Evolutionary conservation across 306 rosid genomes (phyloP).

Genomic region (Medicago lupulina): DNA sequence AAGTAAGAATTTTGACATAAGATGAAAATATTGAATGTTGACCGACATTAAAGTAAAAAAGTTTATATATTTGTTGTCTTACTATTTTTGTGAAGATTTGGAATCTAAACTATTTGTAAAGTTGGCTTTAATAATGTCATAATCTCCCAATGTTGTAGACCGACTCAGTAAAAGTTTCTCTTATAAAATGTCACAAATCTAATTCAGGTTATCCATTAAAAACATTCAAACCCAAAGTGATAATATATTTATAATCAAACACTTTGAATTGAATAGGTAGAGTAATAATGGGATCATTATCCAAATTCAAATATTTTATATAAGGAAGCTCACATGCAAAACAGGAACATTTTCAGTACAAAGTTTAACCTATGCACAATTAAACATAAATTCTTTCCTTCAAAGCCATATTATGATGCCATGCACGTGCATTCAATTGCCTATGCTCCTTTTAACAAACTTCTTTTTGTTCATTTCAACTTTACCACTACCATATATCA

Average conservation of each 20-base stretch:
- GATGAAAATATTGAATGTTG: too few species aligned
- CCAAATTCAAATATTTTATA: conserved; percentile 34
- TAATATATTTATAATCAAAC: not conserved
- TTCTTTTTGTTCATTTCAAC: conserved; percentile 20
- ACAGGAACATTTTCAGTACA: conserved; percentile 15
- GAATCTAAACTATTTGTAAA: too few species aligned
- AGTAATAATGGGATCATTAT: conserved; percentile 3
- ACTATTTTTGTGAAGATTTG: too few species aligned
- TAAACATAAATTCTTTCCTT: conserved; percentile 35
- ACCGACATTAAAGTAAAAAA: too few species aligned
- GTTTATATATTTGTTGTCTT: too few species aligned
- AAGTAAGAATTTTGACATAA: not conserved
- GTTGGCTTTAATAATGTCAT: too few species aligned
- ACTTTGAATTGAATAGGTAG: not conserved
- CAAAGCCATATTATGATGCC: conserved; percentile 11
- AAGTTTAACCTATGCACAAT: not conserved
- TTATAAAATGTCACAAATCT: not conserved
- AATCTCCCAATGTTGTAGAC: too few species aligned
- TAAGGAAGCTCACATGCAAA: conserved; percentile 33
- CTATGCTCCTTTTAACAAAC: conserved; percentile 20
- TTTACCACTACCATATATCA: conserved; percentile 25
- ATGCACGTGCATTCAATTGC: conserved; percentile 40
- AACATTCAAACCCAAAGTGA: not conserved
- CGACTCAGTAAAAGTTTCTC: too few species aligned
- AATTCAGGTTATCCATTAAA: not conserved